Evolutionary conservation across 1,284 basidiomycete species (phyloP).

Genomic region (Volvariella volvacea): DNA sequence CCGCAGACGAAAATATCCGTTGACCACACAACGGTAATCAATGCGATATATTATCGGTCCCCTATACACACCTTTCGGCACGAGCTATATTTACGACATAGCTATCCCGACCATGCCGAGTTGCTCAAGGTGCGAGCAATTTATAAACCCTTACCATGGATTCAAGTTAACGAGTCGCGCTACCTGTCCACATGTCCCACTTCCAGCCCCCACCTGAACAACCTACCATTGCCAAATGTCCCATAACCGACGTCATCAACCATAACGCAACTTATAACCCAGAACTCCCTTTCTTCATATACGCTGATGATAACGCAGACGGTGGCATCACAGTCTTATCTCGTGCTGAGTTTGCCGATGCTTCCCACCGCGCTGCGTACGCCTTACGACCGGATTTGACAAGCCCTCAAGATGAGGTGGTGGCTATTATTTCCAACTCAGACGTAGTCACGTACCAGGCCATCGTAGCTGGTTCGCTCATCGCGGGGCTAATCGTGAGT

Average conservation of each 20-base stretch:
- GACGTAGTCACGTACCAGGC: constrained; percentile 27
- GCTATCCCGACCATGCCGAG: too few relatives aligned
- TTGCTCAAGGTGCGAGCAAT: too few relatives aligned
- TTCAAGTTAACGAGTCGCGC: too few relatives aligned
- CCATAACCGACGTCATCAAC: neutral
- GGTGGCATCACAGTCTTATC: constrained; percentile 14
- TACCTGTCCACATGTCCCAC: too few relatives aligned
- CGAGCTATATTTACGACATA: too few relatives aligned
- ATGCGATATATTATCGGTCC: too few relatives aligned
- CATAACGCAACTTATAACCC: neutral
- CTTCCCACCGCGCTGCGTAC: constrained; percentile 22
- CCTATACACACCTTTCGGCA: too few relatives aligned
- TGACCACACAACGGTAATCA: too few relatives aligned
- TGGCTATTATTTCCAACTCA: constrained; percentile 20
- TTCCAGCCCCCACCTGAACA: too few relatives aligned
- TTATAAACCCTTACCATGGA: too few relatives aligned
- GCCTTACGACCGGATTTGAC: constrained; percentile 15
- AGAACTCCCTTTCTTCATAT: constrained; percentile 12
- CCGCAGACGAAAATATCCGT: too few relatives aligned
- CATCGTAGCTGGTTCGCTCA: constrained; percentile 20
- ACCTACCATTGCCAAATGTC: too few relatives aligned
- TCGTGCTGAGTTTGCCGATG: constrained; percentile 22
- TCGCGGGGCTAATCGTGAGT: constrained; percentile 22
- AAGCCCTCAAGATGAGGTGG: constrained; percentile 13
- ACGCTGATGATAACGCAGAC: constrained; percentile 7